Evolutionary conservation across 73 alveolate genomes (phyloP).

Genomic region (Tetrahymena elliotti): DNA sequence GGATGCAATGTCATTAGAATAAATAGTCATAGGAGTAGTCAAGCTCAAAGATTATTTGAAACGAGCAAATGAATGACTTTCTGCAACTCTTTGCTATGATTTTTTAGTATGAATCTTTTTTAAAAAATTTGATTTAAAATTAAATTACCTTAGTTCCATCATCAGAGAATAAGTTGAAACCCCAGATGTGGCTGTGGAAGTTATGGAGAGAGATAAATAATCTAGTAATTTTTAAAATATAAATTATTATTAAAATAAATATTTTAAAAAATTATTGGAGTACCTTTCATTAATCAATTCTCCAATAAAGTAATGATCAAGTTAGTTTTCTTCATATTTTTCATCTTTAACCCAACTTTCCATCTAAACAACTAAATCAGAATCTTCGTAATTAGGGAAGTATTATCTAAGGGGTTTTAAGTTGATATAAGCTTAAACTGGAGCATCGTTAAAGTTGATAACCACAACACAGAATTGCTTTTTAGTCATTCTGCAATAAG

Average conservation of each 20-base stretch:
- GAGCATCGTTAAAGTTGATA: conserved; percentile 78
- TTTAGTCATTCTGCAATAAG: conserved; percentile 82
- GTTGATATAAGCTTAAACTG: conserved; percentile 65
- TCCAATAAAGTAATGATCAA: conserved; percentile 71
- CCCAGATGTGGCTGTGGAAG: conserved; percentile 33
- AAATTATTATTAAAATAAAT: neutral
- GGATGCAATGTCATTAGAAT: conserved; percentile 27
- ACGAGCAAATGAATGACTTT: conserved; percentile 18
- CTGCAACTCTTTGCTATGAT: conserved; percentile 7
- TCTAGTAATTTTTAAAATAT: neutral
- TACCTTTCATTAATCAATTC: conserved; percentile 54
- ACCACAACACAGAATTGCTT: conserved; percentile 84
- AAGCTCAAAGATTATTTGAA: neutral
- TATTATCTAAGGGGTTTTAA: conserved; percentile 51
- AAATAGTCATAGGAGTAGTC: conserved; percentile 6
- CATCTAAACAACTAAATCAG: conserved; percentile 61
- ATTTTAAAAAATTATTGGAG: neutral
- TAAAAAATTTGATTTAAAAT: neutral
- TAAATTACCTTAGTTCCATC: neutral
- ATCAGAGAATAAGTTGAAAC: conserved; percentile 15
- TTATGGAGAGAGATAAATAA: neutral
- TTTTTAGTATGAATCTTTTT: neutral
- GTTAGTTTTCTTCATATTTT: conserved; percentile 39
- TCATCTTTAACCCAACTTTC: conserved; percentile 57
- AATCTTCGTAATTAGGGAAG: conserved; percentile 49